Conservation (phyloP, 2,329 filamentous ascomycete genomes). For the Alternaria sp. region DNA sequence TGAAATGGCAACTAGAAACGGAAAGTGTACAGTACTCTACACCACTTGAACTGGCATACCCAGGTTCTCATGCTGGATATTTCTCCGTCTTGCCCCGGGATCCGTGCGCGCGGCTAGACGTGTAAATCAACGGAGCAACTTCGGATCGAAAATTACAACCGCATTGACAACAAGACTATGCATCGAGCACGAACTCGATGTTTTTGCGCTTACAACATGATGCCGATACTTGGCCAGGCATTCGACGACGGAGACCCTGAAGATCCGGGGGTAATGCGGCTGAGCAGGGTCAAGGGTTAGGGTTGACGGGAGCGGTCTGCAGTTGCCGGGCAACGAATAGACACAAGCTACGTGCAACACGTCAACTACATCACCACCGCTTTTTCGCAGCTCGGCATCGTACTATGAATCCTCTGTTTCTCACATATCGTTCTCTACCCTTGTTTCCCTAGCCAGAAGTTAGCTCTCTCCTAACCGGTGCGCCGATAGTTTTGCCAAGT, state of each 20-base stretch:
- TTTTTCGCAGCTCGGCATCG: constrained; percentile 28
- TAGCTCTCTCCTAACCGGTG: neutral
- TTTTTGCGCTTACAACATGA: neutral
- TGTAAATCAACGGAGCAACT: constrained; percentile 5
- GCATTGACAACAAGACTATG: constrained; percentile 6
- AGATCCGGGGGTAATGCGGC: constrained; percentile 21
- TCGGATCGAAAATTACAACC: constrained; percentile 9
- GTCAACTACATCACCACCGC: constrained; percentile 45
- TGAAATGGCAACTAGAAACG: neutral
- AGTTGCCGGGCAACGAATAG: constrained; percentile 41
- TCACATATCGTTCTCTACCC: constrained; percentile 10
- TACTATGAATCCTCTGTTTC: constrained; percentile 16
- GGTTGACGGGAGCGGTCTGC: constrained; percentile 23
- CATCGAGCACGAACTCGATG: neutral
- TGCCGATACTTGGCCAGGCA: constrained; percentile 1
- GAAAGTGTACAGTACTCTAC: constrained; percentile 1
- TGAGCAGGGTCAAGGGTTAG: constrained; percentile 15
- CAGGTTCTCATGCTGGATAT: constrained; percentile 3
- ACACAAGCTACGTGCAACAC: constrained; percentile 35
- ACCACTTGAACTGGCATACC: constrained; percentile 2
- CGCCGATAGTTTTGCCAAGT: constrained; percentile 1
- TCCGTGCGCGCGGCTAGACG: constrained; percentile 6
- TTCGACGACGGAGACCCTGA: constrained; percentile 9
- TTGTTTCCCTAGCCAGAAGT: neutral
- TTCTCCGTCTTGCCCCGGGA: neutral